Evolutionary conservation across 129 eudicot genomes (phyloP), one percentile per base, ranked within the genome.

Genomic region (Flaveria sonorensis): DNA sequence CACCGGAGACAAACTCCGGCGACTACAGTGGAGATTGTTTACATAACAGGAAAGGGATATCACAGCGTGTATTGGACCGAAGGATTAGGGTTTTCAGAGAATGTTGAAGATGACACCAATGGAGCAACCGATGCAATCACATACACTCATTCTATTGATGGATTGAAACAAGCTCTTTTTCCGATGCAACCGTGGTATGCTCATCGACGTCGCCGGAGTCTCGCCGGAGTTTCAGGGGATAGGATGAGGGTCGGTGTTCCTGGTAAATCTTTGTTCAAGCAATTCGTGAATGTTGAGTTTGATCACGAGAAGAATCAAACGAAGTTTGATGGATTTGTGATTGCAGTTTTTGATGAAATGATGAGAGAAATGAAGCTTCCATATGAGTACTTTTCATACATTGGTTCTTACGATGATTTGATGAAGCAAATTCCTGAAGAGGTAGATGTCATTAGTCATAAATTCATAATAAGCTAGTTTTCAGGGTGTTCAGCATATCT

Each of bases 211-310:
- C 70, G 78, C 70, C 76, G 86, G 46, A 83, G 80, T 77, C 89
- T 87, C 6, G 85, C 86, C 2, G 78, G 50, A 80, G 80, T 64
- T 52, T 72, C 83, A 36, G 72, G 50, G 82, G 70, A 51, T 43
- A 76, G 76, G 24, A 77, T 82, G 79, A 77, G 71, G 24, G 83
- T 88, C 42, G 92, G 89, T n/a, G 82, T 88, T 60, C 92, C 92
- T n/a, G 87, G 76, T 15, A 62, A 16, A 46, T 77, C 89, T 18
- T 64, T 87, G 39, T 88, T 88, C 32, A 77, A 85, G 72, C 81
- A 82, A 30, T 88, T 85, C 60, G 87, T 85, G 20, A 83, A 52
- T 50, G 86, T 83, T 16, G 71, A 85, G 39, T 82, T 78, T 66
- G 81, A 71, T 63, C 40, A 56, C 2, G 52, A 56, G 32, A 23